Evolutionary conservation across 2,329 filamentous ascomycete species (phyloP).

Genomic region (Pyrenophora graminea): DNA sequence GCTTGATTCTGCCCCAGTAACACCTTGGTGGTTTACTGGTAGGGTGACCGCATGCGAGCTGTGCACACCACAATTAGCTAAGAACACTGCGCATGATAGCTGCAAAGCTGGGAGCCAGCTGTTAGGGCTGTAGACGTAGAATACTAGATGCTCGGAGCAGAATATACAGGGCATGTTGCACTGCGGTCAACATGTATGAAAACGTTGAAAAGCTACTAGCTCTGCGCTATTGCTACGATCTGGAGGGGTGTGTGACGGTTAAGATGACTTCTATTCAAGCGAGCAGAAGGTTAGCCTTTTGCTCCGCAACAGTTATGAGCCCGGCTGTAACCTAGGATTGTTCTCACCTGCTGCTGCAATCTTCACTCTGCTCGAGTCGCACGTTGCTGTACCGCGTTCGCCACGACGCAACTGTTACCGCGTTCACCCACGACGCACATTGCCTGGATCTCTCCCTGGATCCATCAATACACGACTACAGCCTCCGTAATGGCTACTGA

Average conservation of each 20-base stretch:
- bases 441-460: background rate
- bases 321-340: too few species aligned
- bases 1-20: too few species aligned
- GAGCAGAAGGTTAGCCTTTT: background rate
- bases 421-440: too few species aligned
- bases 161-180: background rate
- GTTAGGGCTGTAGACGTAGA: background rate
- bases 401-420: background rate
- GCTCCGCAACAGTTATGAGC: background rate
- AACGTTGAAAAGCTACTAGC: background rate
- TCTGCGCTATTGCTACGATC: background rate
- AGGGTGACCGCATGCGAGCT: too few species aligned
- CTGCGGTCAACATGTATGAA: background rate
- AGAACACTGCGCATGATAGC: background rate
- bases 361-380: background rate
- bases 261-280: background rate
- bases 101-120: background rate
- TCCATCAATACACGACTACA: background rate
- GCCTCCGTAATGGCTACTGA: background rate
- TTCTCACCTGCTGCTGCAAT: too few species aligned
- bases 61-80: background rate
- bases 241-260: background rate
- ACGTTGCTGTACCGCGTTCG: background rate
- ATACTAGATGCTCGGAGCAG: background rate
- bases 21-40: too few species aligned